Base-by-base conservation (phyloP, 768 basidiomycete species). In the Rhodotorula paludigena region DNA sequence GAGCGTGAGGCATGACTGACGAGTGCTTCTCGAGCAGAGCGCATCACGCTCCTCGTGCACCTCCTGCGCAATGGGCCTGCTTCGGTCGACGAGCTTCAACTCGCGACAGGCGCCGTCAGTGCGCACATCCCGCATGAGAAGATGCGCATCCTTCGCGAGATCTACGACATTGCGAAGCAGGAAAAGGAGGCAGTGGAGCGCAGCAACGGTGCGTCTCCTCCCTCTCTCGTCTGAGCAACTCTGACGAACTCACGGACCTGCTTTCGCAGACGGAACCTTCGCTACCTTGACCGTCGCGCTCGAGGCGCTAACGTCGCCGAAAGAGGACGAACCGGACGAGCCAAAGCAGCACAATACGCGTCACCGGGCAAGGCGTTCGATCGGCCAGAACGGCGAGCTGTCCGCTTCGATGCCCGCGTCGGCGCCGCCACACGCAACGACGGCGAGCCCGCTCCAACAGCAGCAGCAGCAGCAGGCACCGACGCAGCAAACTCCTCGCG, bases 81-180 rank as follows among this genome's bases (percentile, higher is more conserved):
- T 45, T 57, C 75, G 44, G 74, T 79, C 21, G 68, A 76, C 5
- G 72, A 74, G 28, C 75, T 80, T 21, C 78, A 80, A 56, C 64
- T 75, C 6, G 77, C 77, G 1, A 78, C 78, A 2, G 76, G 77
- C 35, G 76, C 77, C 55, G 66, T 73, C 35, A 71, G 65, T 23
- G 76, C 74, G 18, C 76, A 76, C 62, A 79, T 79, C 53, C 74
- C 75, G 16, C 68, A 66, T 3, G 72, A 78, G 23, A 75, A 77
- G 36, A 66, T 77, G 44, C 66, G 68, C 23, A 77, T 78, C 60
- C 64, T 79, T 18, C 66, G 76, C 7, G 78, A 78, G 58, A 73
- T 80, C 32, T 79, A 79, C 73, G 62, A 73, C 32, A 76, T 78
- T 15, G 80, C 77, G 25, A 76, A 77, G 63, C 78, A 78, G 63